Evolutionary conservation across 192 early-diverging fungal species (phyloP).

Genomic region (Linderina pennispora): DNA sequence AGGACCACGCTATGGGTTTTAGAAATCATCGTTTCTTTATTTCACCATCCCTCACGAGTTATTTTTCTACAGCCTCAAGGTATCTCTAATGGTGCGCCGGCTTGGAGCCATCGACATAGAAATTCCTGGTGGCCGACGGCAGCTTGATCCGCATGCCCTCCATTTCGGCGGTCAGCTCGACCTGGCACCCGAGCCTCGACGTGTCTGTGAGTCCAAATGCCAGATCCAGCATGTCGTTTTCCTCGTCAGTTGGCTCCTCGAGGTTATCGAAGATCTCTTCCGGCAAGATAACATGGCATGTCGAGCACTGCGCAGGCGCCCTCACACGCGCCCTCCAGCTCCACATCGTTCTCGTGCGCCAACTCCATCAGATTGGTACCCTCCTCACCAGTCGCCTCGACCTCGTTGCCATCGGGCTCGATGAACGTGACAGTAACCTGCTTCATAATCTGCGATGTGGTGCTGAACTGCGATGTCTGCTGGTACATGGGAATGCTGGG

Average conservation of each 20-base stretch:
- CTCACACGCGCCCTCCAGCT: constrained; percentile 96
- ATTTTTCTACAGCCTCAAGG: no score
- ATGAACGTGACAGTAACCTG: constrained; percentile 72
- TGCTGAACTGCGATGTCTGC: constrained; percentile 10
- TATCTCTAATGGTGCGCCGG: constrained; percentile 43
- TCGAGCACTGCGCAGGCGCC: constrained; percentile 91
- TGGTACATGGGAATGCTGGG: no score
- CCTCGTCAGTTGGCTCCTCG: constrained; percentile 92
- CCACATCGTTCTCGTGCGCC: constrained; percentile 85
- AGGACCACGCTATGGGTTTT: no score
- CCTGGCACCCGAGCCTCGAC: constrained; percentile 93
- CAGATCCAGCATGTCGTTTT: constrained; percentile 97
- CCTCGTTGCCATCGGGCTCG: constrained; percentile 72
- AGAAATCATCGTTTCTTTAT: no score
- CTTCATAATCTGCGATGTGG: constrained; percentile 5
- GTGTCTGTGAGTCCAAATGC: constrained; percentile 96
- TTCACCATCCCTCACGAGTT: no score
- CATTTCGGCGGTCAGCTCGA: constrained; percentile 75
- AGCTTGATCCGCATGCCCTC: constrained; percentile 84
- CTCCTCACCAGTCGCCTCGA: constrained; percentile 69
- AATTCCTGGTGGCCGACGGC: constrained; percentile 88
- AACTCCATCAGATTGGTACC: constrained; percentile 89
- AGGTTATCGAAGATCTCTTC: constrained; percentile 75
- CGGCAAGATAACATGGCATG: constrained; percentile 89
- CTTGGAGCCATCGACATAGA: constrained; percentile 69